Conservation (phyloP, 192 early-diverging fungal species). For the Chytriomyces sp. region DNA sequence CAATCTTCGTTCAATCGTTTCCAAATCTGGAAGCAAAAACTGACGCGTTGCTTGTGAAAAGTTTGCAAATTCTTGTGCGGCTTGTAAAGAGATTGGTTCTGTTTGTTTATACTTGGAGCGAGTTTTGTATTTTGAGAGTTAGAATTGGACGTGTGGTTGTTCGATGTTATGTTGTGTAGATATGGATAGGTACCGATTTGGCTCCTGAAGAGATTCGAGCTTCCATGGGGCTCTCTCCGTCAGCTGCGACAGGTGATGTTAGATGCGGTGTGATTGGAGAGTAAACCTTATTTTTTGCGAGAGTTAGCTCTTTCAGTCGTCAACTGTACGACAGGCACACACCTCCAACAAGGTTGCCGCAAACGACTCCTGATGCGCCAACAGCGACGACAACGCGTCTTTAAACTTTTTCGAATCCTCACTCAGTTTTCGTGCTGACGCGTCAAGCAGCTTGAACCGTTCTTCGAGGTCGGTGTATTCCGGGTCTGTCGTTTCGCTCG, state of each 20-base stretch:
- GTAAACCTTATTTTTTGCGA: constrained; percentile 23
- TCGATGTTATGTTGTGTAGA: neutral
- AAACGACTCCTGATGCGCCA: constrained; percentile 67
- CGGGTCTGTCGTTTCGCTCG: constrained; percentile 60
- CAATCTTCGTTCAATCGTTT: constrained; percentile 74
- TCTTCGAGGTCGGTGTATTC: constrained; percentile 70
- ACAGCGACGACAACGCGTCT: constrained; percentile 53
- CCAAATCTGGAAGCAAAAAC: constrained; percentile 70
- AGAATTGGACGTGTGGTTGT: neutral
- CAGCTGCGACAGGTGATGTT: neutral
- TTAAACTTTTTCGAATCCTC: constrained; percentile 73
- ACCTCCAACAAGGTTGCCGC: constrained; percentile 61
- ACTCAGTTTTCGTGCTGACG: constrained; percentile 60
- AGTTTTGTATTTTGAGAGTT: neutral
- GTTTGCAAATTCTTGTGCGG: constrained; percentile 58
- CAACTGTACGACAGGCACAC: constrained; percentile 24
- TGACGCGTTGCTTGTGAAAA: constrained; percentile 57
- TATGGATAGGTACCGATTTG: neutral
- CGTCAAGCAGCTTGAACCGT: constrained; percentile 67
- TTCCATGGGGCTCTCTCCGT: neutral
- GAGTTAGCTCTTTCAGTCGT: neutral
- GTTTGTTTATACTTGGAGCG: constrained; percentile 29
- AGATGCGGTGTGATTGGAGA: constrained; percentile 17
- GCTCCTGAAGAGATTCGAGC: neutral
- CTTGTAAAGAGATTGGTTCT: constrained; percentile 36